phyloP scores from a whole-genome alignment of 768 basidiomycete genomes.

The Termitomyces sp. region DNA sequence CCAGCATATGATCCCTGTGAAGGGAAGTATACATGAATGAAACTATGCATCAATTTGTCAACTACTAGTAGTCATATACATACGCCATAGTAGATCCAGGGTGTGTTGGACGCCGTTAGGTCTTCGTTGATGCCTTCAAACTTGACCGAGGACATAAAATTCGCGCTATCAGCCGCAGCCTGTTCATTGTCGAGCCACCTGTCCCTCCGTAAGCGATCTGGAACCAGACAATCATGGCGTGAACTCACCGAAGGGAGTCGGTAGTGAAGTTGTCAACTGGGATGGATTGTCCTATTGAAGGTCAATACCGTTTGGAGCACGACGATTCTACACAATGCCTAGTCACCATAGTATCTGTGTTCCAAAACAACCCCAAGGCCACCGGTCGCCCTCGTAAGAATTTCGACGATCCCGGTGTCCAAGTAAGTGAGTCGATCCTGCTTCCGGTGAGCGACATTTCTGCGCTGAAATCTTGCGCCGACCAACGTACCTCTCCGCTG shows the following conservation, averaged over 20 bases:
- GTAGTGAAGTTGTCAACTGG: constrained; percentile 77
- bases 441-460: not conserved
- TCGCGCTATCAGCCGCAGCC: constrained; percentile 84
- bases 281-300: constrained; percentile 56
- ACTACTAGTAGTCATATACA: constrained; percentile 41
- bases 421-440: constrained; percentile 53
- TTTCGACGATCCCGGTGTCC: constrained; percentile 82
- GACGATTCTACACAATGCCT: constrained; percentile 5
- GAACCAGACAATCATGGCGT: not conserved
- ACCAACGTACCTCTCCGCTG: constrained; percentile 59
- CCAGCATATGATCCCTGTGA: constrained; percentile 84
- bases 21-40: constrained; percentile 1
- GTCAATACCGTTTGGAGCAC: constrained; percentile 9
- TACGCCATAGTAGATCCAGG: constrained; percentile 95
- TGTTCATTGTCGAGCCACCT: constrained; percentile 91
- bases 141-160: constrained; percentile 81
- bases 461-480: not conserved
- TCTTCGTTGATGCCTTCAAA: constrained; percentile 68
- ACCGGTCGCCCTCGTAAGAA: constrained; percentile 77
- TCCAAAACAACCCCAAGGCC: constrained; percentile 90
- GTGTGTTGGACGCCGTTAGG: constrained; percentile 64
- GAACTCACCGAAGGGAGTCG: constrained; percentile 64
- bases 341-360: constrained; percentile 81
- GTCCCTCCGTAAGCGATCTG: constrained; percentile 1
- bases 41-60: not conserved